Conservation (phyloP, 192 early-diverging fungal species). For the Backusella tuberculispora region DNA sequence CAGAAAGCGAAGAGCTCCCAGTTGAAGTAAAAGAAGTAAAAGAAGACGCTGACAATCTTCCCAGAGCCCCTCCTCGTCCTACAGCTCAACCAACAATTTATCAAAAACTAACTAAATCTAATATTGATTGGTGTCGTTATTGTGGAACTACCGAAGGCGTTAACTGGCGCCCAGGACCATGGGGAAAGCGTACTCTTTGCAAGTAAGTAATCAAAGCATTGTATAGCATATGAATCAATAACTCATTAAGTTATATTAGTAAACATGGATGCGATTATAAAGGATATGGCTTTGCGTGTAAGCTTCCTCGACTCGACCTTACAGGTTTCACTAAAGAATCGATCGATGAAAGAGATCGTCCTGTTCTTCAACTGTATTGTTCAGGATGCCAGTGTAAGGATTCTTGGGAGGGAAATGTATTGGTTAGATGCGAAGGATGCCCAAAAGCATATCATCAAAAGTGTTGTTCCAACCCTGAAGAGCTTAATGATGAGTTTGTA, state of each 20-base stretch:
- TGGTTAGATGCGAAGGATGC: constrained; percentile 87
- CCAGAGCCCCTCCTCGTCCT: constrained; percentile 14
- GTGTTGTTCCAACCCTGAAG: constrained; percentile 50
- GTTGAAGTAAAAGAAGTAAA: not conserved
- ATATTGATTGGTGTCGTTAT: constrained; percentile 89
- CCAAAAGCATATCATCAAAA: constrained; percentile 79
- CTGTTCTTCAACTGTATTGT: constrained; percentile 89
- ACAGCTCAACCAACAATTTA: constrained; percentile 61
- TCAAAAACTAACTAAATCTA: constrained; percentile 61
- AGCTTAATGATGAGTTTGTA: constrained; percentile 53
- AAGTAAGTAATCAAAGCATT: constrained; percentile 59
- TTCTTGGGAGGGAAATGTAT: constrained; percentile 59
- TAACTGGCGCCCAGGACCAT: constrained; percentile 92
- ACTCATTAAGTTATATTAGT: constrained; percentile 39
- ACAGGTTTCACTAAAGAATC: constrained; percentile 74
- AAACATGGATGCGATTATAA: constrained; percentile 97
- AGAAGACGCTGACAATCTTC: not conserved
- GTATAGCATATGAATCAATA: not conserved
- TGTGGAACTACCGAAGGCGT: constrained; percentile 89
- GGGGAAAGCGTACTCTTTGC: constrained; percentile 94
- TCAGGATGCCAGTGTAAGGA: constrained; percentile 74
- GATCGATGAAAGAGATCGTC: constrained; percentile 78
- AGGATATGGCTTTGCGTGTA: constrained; percentile 91
- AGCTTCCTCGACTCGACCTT: constrained; percentile 84
- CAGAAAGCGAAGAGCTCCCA: constrained; percentile 3